Conservation (phyloP, 2,329 filamentous ascomycete species). For the Chaetomiaceae sp. region DNA sequence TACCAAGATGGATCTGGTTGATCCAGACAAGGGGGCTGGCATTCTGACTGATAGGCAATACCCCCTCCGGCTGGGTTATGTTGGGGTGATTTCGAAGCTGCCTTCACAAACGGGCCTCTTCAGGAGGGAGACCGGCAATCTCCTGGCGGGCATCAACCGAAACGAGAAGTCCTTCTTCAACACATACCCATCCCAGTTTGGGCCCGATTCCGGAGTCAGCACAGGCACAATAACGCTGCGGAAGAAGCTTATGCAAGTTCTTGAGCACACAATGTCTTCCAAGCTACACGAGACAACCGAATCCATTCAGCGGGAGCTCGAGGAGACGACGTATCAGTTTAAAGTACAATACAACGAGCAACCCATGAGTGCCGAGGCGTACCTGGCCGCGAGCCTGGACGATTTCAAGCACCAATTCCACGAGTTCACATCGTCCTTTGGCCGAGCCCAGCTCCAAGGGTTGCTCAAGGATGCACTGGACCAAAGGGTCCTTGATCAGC, state of each 20-base stretch:
- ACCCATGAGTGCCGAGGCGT: slow-evolving; percentile 89
- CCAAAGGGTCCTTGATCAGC: slow-evolving; percentile 86
- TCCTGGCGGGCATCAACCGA: slow-evolving; percentile 75
- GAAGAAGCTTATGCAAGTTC: slow-evolving; percentile 93
- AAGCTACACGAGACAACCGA: slow-evolving; percentile 86
- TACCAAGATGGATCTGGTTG: slow-evolving; percentile 98
- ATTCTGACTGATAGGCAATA: slow-evolving; percentile 90
- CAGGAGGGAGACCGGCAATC: slow-evolving; percentile 73
- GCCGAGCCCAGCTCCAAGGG: slow-evolving; percentile 80
- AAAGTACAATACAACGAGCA: slow-evolving; percentile 99
- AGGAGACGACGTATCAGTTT: slow-evolving; percentile 97
- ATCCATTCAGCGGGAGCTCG: slow-evolving; percentile 88
- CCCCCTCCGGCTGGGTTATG: slow-evolving; percentile 88
- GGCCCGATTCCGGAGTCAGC: slow-evolving; percentile 63
- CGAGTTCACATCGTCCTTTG: slow-evolving; percentile 84
- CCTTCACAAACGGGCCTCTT: slow-evolving; percentile 71
- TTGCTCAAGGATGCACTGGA: slow-evolving; percentile 89
- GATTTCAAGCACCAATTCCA: slow-evolving; percentile 98
- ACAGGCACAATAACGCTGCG: slow-evolving; percentile 83
- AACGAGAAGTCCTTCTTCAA: slow-evolving; percentile 88
- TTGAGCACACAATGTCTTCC: slow-evolving; percentile 95
- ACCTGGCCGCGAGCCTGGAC: slow-evolving; percentile 90
- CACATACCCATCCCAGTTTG: slow-evolving; percentile 75
- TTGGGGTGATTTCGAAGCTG: slow-evolving; percentile 85
- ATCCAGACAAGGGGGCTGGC: slow-evolving; percentile 69